Evolutionary conservation across 371 early-diverging fungal genomes (phyloP), one percentile per base, ranked within the genome.

Genomic region (Funneliformis caledonium): DNA sequence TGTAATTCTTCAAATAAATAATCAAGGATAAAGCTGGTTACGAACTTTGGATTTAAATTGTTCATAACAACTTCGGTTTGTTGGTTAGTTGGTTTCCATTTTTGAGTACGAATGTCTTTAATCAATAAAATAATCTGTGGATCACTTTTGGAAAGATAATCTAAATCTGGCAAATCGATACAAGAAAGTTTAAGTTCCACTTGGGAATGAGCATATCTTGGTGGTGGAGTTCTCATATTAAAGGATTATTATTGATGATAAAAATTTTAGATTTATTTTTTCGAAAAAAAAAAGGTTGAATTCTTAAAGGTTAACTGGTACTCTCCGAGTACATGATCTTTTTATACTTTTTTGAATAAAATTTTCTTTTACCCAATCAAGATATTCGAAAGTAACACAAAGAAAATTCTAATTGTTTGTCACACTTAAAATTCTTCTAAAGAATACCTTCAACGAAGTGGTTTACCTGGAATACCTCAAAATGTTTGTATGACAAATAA

Each of bases 1-100:
- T 89, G 88, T 9, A 85, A 80, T 22, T 84, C 82, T 81, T 90
- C 90, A 83, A 90, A 90, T 33, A 82, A 84, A 80, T 88, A 90
- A 56, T 87, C 85, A 31, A 88, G 72, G 11, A 83, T 14, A 60
- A 89, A 81, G 47, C 83, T 75, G 50, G 62, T 88, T 33, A 86
- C 81, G 81, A 90, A 90, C 31, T 84, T 84, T 45, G 89, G 89
- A 45, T 85, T 85, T 43, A 85, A 78, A 60, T 84, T 84, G 79
- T 89, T 85, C 76, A 82, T 81, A 14, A 90, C 72, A 68, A 85
- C 81, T 75, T 89, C 89, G 42, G 89, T 88, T 64, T 83, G 82
- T 37, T 33, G 52, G 7, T n/a, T 8, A 9, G 70, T 50, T 4
- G 47, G 22, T 31, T 11, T 26, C 82, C 83, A 84, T 37, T 82